Percentiles rank a stretch among this genome's conserved stretches.
Evolutionary conservation across 2,329 filamentous ascomycete species (phyloP).

Genomic region (Stemphylium lycopersici): DNA sequence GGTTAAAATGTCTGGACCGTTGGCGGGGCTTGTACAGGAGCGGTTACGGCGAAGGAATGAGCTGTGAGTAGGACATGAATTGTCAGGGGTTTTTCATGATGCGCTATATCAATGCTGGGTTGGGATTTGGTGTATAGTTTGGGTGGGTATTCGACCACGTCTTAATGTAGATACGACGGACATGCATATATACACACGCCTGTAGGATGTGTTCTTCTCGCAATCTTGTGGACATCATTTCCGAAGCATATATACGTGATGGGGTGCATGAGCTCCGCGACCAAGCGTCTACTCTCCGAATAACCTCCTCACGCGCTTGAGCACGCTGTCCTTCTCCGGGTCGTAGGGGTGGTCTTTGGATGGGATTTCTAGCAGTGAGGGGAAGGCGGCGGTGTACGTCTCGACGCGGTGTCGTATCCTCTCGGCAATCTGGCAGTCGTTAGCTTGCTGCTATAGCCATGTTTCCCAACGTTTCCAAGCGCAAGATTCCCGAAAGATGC

Average conservation of each 20-base stretch:
- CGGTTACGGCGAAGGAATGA: constrained; percentile 37
- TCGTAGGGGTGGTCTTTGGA: constrained; percentile 99
- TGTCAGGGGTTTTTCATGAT: constrained; percentile 5
- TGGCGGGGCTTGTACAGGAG: constrained; percentile 44
- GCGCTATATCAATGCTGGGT: constrained; percentile 28
- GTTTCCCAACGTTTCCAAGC: background rate
- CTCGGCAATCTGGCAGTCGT: constrained; percentile 76
- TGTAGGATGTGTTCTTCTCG: background rate
- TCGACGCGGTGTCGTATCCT: constrained; percentile 90
- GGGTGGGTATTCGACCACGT: constrained; percentile 4
- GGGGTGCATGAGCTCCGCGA: background rate
- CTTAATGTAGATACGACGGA: constrained; percentile 31
- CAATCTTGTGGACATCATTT: background rate
- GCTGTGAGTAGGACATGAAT: constrained; percentile 27
- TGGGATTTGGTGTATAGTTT: constrained; percentile 12
- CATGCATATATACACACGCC: constrained; percentile 8
- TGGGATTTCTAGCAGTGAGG: constrained; percentile 94
- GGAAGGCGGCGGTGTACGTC: constrained; percentile 91
- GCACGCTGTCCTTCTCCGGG: constrained; percentile 96
- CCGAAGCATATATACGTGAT: background rate
- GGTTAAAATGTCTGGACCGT: constrained; percentile 43
- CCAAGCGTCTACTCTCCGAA: constrained; percentile 68
- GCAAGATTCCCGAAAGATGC: background rate
- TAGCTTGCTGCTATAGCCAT: constrained; percentile 6
- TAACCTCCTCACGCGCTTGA: constrained; percentile 80